Evolutionary conservation across 345 rosid species (phyloP).

Genomic region (Dipteronia sinensis): DNA sequence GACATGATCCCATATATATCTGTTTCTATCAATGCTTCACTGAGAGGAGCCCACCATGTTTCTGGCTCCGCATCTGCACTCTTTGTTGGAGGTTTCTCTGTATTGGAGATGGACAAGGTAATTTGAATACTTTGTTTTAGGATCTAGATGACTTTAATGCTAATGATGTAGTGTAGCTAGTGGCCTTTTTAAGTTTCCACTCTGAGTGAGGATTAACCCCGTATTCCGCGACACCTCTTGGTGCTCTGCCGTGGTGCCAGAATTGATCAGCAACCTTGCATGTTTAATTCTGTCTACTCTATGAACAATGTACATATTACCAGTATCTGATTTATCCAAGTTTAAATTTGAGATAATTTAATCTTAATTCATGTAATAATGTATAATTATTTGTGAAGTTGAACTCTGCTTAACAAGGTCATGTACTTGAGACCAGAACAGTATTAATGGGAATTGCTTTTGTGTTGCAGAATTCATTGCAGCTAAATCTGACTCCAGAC

Average conservation of each 20-base stretch:
- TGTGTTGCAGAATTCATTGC: conserved; percentile 48
- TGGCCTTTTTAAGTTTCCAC: conserved; percentile 6
- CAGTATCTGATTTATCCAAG: not conserved
- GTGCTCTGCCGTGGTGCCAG: not conserved
- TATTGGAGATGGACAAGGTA: conserved; percentile 71
- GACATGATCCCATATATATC: conserved; percentile 60
- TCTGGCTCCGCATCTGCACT: conserved; percentile 84
- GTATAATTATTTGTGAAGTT: not conserved
- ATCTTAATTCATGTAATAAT: not conserved
- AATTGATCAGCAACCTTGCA: not conserved
- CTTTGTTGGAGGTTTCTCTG: conserved; percentile 87
- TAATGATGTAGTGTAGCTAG: conserved; percentile 7
- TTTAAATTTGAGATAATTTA: not conserved
- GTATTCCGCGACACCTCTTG: not conserved
- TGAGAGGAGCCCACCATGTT: conserved; percentile 54
- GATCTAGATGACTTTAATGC: conserved; percentile 1
- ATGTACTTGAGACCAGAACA: not conserved
- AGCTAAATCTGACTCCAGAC: conserved; percentile 65
- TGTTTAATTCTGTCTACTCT: not conserved
- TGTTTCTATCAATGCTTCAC: conserved; percentile 57
- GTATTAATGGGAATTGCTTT: conserved; percentile 11
- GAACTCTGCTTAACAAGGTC: not conserved
- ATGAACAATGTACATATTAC: not conserved
- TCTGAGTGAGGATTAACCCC: not conserved
- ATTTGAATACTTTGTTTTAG: conserved; percentile 18